Base-by-base conservation (phyloP, 108 stramenopile genomes). In the Pseudonitzschia pungens region DNA sequence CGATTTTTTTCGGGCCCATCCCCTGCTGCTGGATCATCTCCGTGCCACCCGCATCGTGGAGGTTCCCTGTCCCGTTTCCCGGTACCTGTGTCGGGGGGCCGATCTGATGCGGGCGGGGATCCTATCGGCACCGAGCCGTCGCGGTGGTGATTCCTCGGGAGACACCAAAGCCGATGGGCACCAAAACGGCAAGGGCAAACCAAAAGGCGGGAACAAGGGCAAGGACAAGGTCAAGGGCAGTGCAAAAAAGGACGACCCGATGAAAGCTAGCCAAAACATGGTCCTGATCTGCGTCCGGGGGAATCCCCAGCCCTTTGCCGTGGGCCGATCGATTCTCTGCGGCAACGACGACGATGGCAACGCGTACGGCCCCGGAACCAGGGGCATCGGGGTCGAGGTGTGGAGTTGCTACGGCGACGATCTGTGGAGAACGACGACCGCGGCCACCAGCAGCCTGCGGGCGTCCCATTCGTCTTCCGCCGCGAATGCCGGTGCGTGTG, bases 51-150 rank as follows among this genome's bases (percentile, higher is more conserved):
- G 69, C 73, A 40, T 59, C 36, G 79, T 77, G 56, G 63, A 59
- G 36, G 80, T 76, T 50, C 82, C 52, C 41, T 83, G 58, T 28
- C 74, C 50, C 48, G 86, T 84, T 8, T 87, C 90, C 62, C 89
- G 91, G 66, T 95, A 78, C 71, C 55, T 95, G 16, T 92, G 91
- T 77, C 82, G 93, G 22, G 93, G 93, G 29, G 93, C 93, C 29
- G 78, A 92, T 75, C 74, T 95, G 63, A 95, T 95, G 93, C 71
- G 77, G 29, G 84, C 89, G 4, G 93, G 93, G 0, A 91, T 95
- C 44, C 72, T 77, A 21, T 76, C 76, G 43, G 72, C 87, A 29
- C 82, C 87, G 5, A n/a, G 10, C 20, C 4, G n/a, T 3, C 6
- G n/a, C 11, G 44, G 11, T 45, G 44, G 14, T 45, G 14, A 26